phyloP scores from a whole-genome alignment of 1,139 yeast genomes.

The Nematodospora anomalae region DNA sequence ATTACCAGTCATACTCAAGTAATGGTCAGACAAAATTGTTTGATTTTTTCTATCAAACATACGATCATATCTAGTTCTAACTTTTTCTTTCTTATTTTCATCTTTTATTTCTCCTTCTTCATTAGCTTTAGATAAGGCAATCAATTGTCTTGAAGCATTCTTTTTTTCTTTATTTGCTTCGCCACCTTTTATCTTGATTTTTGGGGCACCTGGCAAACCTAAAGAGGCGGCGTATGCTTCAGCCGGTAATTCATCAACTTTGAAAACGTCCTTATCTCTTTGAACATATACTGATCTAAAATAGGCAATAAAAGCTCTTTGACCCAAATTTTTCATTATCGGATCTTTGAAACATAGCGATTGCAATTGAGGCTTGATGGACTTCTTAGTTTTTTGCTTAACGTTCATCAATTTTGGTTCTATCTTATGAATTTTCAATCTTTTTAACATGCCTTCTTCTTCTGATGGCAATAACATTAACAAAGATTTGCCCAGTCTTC shows the following conservation, averaged over 20 bases:
- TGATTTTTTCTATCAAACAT: constrained; percentile 97
- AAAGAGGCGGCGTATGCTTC: constrained; percentile 84
- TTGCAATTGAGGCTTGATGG: constrained; percentile 82
- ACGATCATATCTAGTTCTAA: constrained; percentile 86
- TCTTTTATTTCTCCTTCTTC: constrained; percentile 63
- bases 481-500: constrained; percentile 83
- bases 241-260: constrained; percentile 70
- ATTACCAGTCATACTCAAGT: constrained; percentile 62
- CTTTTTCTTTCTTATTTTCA: constrained; percentile 46
- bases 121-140: constrained; percentile 56
- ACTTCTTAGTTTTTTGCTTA: constrained; percentile 72
- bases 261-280: constrained; percentile 82
- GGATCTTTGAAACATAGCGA: constrained; percentile 91
- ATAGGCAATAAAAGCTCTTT: constrained; percentile 92
- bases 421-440: constrained; percentile 62
- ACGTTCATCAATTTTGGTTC: constrained; percentile 73
- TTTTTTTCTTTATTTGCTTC: constrained; percentile 65
- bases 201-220: constrained; percentile 96
- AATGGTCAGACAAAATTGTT: constrained; percentile 86
- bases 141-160: constrained; percentile 73
- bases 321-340: constrained; percentile 87
- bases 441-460: constrained; percentile 71
- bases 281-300: constrained; percentile 82
- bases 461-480: constrained; percentile 83
- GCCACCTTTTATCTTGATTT: constrained; percentile 66